A percentile compares a stretch with the other conserved stretches of the same genome.
phyloP scores from a whole-genome alignment of 352 stramenopile genomes.

The Lagenidium giganteum region DNA sequence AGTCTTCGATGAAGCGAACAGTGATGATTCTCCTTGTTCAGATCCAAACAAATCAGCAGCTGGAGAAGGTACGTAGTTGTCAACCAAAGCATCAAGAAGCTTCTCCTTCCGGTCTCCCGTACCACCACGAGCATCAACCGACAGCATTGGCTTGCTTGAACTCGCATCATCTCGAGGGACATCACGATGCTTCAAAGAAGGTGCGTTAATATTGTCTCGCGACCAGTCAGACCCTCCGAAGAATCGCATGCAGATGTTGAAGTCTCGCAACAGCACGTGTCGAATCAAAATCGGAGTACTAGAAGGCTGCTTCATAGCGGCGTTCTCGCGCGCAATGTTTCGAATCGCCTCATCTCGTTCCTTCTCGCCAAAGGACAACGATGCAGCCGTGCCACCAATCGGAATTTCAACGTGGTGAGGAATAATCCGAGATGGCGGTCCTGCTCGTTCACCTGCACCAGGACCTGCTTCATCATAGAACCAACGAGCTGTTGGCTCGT shows the following conservation, averaged over 20 bases:
- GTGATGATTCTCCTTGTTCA: conserved; percentile 18
- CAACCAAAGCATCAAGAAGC: conserved; percentile 69
- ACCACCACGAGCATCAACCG: neutral
- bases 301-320: conserved; percentile 32
- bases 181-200: conserved; percentile 9
- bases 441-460: conserved; percentile 28
- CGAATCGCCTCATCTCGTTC: conserved; percentile 72
- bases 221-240: conserved; percentile 84
- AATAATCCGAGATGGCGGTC: conserved; percentile 71
- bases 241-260: conserved; percentile 86
- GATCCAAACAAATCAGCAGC: conserved; percentile 47
- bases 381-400: conserved; percentile 73
- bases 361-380: conserved; percentile 82
- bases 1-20: conserved; percentile 39
- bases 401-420: conserved; percentile 86
- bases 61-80: conserved; percentile 77
- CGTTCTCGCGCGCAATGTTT: conserved; percentile 62
- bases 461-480: conserved; percentile 60
- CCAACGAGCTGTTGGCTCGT: conserved; percentile 74
- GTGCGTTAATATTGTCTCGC: conserved; percentile 37
- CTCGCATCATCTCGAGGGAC: conserved; percentile 1
- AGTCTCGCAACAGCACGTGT: conserved; percentile 80
- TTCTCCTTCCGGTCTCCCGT: conserved; percentile 49
- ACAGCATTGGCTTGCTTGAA: conserved; percentile 3
- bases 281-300: conserved; percentile 61